Conservation (phyloP, 139 green algal species). For the Haematococcus sp. region DNA sequence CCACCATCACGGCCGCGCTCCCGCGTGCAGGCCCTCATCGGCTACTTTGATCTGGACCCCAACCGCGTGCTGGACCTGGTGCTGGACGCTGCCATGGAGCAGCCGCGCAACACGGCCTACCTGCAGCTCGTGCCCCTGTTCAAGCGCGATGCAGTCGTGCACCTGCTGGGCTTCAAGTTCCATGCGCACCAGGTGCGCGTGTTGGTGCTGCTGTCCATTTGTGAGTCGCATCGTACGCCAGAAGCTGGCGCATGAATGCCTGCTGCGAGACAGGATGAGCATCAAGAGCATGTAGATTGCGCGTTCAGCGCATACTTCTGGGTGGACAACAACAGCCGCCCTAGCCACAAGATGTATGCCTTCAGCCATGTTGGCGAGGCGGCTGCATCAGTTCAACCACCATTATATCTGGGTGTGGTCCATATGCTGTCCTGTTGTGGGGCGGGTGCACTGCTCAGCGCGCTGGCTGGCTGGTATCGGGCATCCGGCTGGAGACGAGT, state of each 20-base stretch:
- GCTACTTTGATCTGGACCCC: slow-evolving; percentile 89
- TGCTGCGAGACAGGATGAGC: background rate
- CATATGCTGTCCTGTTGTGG: no score
- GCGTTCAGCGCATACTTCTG: background rate
- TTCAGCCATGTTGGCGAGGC: no score
- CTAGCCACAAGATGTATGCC: no score
- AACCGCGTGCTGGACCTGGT: slow-evolving; percentile 82
- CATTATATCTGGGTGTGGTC: no score
- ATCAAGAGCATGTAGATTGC: no score
- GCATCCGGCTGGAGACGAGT: no score
- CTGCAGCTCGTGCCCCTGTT: slow-evolving; percentile 26
- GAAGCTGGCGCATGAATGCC: no score
- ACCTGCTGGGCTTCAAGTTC: slow-evolving; percentile 73
- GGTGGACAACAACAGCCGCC: no score
- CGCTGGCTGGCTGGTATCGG: no score
- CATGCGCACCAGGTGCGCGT: slow-evolving; percentile 44
- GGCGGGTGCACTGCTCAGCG: no score
- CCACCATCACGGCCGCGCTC: background rate
- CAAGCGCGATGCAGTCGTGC: slow-evolving; percentile 38
- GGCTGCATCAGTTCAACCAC: no score
- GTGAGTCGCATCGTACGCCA: background rate
- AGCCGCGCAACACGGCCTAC: slow-evolving; percentile 28
- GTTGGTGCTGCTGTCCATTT: background rate
- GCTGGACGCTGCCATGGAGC: slow-evolving; percentile 60
- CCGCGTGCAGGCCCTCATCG: slow-evolving; percentile 72